Conservation (phyloP, 2,329 filamentous ascomycete species). For the Curvularia sp. region DNA sequence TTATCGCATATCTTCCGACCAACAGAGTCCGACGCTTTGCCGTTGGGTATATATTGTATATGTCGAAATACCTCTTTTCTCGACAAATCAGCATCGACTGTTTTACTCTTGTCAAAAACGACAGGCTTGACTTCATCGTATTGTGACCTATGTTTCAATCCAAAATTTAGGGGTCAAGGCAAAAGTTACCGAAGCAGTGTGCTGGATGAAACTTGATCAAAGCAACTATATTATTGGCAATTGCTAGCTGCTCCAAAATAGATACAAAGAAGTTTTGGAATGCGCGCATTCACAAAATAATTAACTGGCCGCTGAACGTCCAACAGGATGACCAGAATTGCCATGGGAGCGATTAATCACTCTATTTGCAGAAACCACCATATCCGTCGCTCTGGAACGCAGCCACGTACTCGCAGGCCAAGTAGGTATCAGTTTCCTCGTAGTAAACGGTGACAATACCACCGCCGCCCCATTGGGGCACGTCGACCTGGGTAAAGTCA, state of each 20-base stretch:
- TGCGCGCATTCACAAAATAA: not conserved
- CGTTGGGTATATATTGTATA: no score
- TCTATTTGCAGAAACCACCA: not conserved
- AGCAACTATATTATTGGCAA: no score
- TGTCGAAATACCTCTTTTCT: no score
- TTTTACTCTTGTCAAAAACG: no score
- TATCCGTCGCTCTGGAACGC: not conserved
- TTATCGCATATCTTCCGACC: not conserved
- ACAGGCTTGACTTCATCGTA: no score
- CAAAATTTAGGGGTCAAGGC: no score
- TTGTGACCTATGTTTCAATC: no score
- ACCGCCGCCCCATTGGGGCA: slow-evolving; percentile 10
- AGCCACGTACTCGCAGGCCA: not conserved
- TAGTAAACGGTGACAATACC: slow-evolving; percentile 10
- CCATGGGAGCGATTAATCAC: not conserved
- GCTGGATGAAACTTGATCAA: not conserved
- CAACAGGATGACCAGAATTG: not conserved
- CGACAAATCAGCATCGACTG: no score
- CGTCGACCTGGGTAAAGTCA: not conserved
- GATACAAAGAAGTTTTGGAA: not conserved
- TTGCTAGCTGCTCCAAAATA: not conserved
- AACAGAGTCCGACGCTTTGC: no score
- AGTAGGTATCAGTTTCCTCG: slow-evolving; percentile 15
- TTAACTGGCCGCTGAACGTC: not conserved
- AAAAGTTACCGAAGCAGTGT: not conserved